A percentile compares a stretch with the other conserved stretches of the same genome.
These are phyloP conservation scores for Heterobasidion annosum DNA, from an alignment of 1,284 basidiomycete species.

Conservation along the genomic window DNA sequence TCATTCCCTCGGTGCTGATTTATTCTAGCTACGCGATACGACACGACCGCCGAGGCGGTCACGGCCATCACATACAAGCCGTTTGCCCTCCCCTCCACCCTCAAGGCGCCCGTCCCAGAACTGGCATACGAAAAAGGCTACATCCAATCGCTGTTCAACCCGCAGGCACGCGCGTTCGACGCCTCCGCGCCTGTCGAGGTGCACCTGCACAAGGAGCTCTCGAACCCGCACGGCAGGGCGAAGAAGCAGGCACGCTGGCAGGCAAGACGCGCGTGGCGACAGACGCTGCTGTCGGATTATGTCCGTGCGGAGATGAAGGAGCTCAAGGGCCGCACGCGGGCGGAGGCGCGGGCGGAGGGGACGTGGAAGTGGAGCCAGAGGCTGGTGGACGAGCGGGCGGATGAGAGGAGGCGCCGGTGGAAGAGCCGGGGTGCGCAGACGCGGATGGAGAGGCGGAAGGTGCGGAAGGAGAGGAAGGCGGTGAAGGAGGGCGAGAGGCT, in stretches of 20 bases:
- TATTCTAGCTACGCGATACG: conserved; percentile 27
- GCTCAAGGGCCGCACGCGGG: conserved; percentile 43
- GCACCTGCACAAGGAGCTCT: conserved; percentile 56
- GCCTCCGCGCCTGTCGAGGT: conserved; percentile 53
- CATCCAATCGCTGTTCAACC: conserved; percentile 46
- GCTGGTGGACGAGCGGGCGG: conserved; percentile 47
- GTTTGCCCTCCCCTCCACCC: conserved; percentile 35
- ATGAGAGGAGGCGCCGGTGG: conserved; percentile 41
- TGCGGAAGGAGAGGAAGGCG: conserved; percentile 51
- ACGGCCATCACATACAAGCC: conserved; percentile 58
- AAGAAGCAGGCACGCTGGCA: conserved; percentile 75
- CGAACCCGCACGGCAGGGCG: conserved; percentile 71
- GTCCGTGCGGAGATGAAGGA: conserved; percentile 44
- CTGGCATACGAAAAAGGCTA: conserved; percentile 47
- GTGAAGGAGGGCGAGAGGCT: conserved; percentile 50
- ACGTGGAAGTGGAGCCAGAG: conserved; percentile 61
- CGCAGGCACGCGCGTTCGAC: conserved; percentile 31
- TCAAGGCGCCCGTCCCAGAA: conserved; percentile 28
- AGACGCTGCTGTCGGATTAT: conserved; percentile 41
- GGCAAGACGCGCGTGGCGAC: conserved; percentile 35
- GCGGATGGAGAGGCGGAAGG: conserved; percentile 26
- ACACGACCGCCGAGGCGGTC: conserved; percentile 50
- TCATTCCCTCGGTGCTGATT: neutral
- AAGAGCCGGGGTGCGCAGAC: conserved; percentile 26
- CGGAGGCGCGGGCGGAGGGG: conserved; percentile 61